Percentiles rank a stretch among this genome's conserved stretches.
Evolutionary conservation across 2,329 filamentous ascomycete species (phyloP).

Genomic region (Aspergillus ochraceoroseus): DNA sequence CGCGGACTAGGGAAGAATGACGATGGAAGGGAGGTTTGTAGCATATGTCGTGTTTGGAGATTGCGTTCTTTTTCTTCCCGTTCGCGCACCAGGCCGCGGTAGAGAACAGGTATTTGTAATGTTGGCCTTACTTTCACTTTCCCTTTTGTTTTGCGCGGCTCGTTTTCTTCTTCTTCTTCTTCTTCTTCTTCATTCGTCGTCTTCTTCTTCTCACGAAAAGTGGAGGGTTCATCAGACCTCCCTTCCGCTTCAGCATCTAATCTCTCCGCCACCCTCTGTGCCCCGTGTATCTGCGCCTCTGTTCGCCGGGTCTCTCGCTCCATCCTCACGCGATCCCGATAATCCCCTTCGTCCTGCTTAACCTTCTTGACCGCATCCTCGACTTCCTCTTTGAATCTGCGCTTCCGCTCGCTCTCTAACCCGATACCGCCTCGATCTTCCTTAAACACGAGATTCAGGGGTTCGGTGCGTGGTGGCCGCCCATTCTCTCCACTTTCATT

Average conservation of each 20-base stretch:
- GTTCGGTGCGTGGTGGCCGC: slow-evolving; percentile 58
- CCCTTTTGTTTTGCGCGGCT: slow-evolving; percentile 8
- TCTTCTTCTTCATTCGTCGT: slow-evolving; percentile 17
- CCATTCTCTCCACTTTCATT: too few species aligned
- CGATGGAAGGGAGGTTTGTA: slow-evolving; percentile 33
- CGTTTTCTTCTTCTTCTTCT: slow-evolving; percentile 3
- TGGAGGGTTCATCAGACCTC: too few species aligned
- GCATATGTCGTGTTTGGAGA: slow-evolving; percentile 29
- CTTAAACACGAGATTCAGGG: slow-evolving; percentile 70
- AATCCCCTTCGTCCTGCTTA: slow-evolving; percentile 64
- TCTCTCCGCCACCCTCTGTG: slow-evolving; percentile 76
- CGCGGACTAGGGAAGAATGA: slow-evolving; percentile 36
- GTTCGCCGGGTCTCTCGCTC: slow-evolving; percentile 64
- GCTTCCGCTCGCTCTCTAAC: slow-evolving; percentile 74
- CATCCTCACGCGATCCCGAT: slow-evolving; percentile 63
- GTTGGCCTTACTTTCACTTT: slow-evolving; percentile 47
- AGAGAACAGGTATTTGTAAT: slow-evolving; percentile 69
- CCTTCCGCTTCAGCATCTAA: slow-evolving; percentile 57
- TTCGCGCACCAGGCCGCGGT: slow-evolving; percentile 66
- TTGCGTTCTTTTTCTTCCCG: slow-evolving; percentile 57
- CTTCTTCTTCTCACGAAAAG: too few species aligned
- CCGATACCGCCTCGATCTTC: slow-evolving; percentile 80
- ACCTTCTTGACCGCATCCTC: slow-evolving; percentile 55
- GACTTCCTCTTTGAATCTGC: slow-evolving; percentile 62
- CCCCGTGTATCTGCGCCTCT: slow-evolving; percentile 67